Evolutionary conservation across 495 filamentous ascomycete genomes (phyloP).

Genomic region (Tuber umbilicatum): DNA sequence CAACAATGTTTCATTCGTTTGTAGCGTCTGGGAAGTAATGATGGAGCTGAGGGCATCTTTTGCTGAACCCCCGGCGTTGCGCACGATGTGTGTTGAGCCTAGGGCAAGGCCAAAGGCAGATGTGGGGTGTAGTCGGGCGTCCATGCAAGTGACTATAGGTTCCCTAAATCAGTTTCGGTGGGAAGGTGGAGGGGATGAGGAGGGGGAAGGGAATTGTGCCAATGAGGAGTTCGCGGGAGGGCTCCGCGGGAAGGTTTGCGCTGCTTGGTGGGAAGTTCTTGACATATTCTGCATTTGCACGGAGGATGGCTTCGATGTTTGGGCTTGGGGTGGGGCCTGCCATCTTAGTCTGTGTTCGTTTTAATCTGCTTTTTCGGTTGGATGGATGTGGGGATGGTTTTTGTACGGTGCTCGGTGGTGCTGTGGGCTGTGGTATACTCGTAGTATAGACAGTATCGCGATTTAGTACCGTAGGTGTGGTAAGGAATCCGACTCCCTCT

Average conservation of each 20-base stretch:
- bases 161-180: background rate
- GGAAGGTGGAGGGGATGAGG: background rate
- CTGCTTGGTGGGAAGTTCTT: background rate
- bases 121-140: constrained; percentile 69
- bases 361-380: background rate
- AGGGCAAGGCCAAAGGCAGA: constrained; percentile 66
- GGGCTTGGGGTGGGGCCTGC: background rate
- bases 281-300: background rate
- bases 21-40: constrained; percentile 70
- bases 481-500: background rate
- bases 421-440: background rate
- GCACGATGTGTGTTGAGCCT: constrained; percentile 75
- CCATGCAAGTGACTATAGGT: constrained; percentile 66
- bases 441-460: too few relatives aligned
- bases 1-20: constrained; percentile 68
- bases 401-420: background rate
- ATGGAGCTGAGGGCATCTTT: constrained; percentile 65
- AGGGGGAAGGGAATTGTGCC: background rate
- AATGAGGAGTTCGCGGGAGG: constrained; percentile 3
- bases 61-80: constrained; percentile 65
- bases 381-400: background rate
- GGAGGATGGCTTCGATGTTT: background rate
- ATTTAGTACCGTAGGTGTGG: background rate
- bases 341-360: background rate
- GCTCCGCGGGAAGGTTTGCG: constrained; percentile 1